Percentiles rank a stretch among this genome's conserved stretches.
These are phyloP conservation scores for Cryphonectria nitschkei DNA, from an alignment of 2,329 filamentous ascomycete species.

Conservation along the genomic window DNA sequence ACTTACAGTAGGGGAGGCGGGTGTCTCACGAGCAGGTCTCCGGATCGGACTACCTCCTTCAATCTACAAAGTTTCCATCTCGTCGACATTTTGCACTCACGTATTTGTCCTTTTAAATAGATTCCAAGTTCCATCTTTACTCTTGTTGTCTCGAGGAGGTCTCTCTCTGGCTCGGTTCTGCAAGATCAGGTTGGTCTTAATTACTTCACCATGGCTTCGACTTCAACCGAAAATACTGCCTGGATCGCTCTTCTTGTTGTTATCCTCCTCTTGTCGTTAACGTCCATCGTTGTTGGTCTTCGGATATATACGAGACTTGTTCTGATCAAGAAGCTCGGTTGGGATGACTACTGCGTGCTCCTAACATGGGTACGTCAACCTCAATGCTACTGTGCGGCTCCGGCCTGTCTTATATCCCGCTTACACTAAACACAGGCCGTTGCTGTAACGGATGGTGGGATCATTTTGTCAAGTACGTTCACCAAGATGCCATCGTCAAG, in stretches of 20 bases:
- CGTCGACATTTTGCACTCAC: not conserved
- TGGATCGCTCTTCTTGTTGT: slow-evolving; percentile 20
- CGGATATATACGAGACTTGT: slow-evolving; percentile 38
- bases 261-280: slow-evolving; percentile 17
- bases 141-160: not conserved
- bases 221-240: slow-evolving; percentile 15
- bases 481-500: slow-evolving; percentile 22
- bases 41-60: slow-evolving; percentile 18
- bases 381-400: no score
- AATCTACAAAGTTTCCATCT: slow-evolving; percentile 14
- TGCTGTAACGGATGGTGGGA: slow-evolving; percentile 20
- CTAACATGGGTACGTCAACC: slow-evolving; percentile 44
- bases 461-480: slow-evolving; percentile 27
- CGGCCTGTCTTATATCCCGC: not conserved
- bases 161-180: not conserved
- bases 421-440: slow-evolving; percentile 14
- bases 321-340: slow-evolving; percentile 37
- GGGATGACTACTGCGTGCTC: slow-evolving; percentile 40
- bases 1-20: slow-evolving; percentile 5
- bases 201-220: slow-evolving; percentile 16
- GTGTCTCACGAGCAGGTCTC: slow-evolving; percentile 16
- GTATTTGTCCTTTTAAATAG: slow-evolving; percentile 12
- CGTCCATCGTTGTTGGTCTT: slow-evolving; percentile 34
- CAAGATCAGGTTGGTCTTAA: slow-evolving; percentile 19
- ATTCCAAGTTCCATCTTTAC: not conserved